Conservation (phyloP, 2,329 filamentous ascomycete species). For the Pseudogymnoascus sp. region DNA sequence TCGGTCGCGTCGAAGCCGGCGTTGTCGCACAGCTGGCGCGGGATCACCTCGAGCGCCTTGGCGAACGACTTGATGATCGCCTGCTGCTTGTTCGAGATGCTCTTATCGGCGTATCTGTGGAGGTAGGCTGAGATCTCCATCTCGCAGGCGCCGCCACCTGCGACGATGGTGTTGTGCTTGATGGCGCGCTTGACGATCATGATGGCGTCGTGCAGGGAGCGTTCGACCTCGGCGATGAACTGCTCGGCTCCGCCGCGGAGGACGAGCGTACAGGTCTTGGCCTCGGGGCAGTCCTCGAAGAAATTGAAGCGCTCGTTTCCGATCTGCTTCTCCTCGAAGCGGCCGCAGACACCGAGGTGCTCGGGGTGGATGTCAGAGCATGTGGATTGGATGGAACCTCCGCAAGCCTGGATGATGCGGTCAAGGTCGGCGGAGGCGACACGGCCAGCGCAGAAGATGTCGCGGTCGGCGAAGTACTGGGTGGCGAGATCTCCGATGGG, state of each 20-base stretch:
- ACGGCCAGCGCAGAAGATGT: constrained; percentile 96
- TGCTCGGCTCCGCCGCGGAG: constrained; percentile 95
- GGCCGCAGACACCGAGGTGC: constrained; percentile 84
- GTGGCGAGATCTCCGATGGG: constrained; percentile 97
- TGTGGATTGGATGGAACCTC: constrained; percentile 86
- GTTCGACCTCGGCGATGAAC: constrained; percentile 98
- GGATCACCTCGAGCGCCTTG: constrained; percentile 94
- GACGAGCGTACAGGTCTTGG: constrained; percentile 94
- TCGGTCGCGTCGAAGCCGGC: constrained; percentile 97
- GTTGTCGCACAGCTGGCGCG: constrained; percentile 95
- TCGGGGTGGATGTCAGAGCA: constrained; percentile 89
- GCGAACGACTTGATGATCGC: constrained; percentile 96
- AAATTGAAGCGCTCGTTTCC: constrained; percentile 97
- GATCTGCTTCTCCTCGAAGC: constrained; percentile 93
- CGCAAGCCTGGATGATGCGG: constrained; percentile 89
- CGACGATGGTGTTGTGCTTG: constrained; percentile 89
- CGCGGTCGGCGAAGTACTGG: constrained; percentile 95
- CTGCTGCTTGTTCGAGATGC: constrained; percentile 92
- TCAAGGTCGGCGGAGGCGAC: constrained; percentile 90
- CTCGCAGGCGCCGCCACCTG: constrained; percentile 87
- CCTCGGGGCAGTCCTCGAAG: constrained; percentile 90
- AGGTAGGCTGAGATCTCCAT: constrained; percentile 96
- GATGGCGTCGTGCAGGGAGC: constrained; percentile 95
- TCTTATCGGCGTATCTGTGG: constrained; percentile 86
- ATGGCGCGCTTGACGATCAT: constrained; percentile 99